Evolutionary conservation across 768 basidiomycete genomes (phyloP).

Genomic region (Russula emetica): DNA sequence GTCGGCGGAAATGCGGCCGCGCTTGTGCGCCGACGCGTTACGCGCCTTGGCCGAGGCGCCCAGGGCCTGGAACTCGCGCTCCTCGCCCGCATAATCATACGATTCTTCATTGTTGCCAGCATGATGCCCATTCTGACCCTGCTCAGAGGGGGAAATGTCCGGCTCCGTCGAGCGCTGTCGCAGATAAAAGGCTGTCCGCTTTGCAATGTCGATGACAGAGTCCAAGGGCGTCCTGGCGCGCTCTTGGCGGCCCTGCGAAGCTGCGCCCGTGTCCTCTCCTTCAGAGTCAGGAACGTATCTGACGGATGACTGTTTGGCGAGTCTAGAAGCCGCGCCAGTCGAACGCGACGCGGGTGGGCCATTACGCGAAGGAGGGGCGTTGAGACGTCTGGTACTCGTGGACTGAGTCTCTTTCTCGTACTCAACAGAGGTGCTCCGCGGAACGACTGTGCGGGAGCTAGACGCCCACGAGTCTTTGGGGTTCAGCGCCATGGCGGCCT

Average conservation of each 20-base stretch:
- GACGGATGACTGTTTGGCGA: constrained; percentile 52
- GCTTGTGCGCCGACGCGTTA: constrained; percentile 40
- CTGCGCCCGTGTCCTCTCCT: constrained; percentile 41
- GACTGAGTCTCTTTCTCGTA: constrained; percentile 65
- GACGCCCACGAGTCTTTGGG: constrained; percentile 66
- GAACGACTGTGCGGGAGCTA: constrained; percentile 46
- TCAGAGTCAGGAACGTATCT: constrained; percentile 67
- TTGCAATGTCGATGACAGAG: constrained; percentile 52
- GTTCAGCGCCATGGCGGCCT: constrained; percentile 54
- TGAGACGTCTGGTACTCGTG: constrained; percentile 51
- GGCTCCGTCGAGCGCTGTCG: constrained; percentile 59
- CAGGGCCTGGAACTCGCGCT: constrained; percentile 50
- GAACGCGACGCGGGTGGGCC: constrained; percentile 33
- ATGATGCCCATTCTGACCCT: constrained; percentile 24
- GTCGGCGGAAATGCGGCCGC: constrained; percentile 65
- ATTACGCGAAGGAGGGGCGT: constrained; percentile 56
- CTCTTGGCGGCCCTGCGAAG: constrained; percentile 33
- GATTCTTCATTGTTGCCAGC: constrained; percentile 34
- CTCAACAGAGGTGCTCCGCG: constrained; percentile 75
- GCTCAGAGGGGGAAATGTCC: constrained; percentile 32
- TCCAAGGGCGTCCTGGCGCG: constrained; percentile 71
- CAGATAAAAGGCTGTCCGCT: constrained; percentile 60
- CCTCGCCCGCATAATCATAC: constrained; percentile 78
- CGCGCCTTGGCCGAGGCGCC: constrained; percentile 28
- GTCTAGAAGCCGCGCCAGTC: constrained; percentile 34